Evolutionary conservation across 371 early-diverging fungal species (phyloP), one percentile per base, ranked within the genome.

Genomic region (Mucor saturninus): DNA sequence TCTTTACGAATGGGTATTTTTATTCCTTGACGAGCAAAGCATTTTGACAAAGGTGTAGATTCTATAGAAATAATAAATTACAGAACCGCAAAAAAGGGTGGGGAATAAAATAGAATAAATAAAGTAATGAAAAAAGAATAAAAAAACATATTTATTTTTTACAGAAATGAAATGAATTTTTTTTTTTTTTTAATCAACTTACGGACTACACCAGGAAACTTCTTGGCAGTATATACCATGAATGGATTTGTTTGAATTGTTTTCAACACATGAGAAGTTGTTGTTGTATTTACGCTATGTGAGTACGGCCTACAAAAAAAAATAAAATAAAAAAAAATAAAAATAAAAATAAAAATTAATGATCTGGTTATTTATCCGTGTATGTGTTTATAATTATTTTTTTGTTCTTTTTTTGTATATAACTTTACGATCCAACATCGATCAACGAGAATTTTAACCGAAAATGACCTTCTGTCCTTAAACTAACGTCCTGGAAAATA

Each of bases 401-500:
- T 46, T 46, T 6, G 1, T 26, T 5, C 8, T 46, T 21, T 46
- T 14, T 28, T n/a, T 32, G n/a, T 32, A 62, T 77, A 8, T 35
- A 6, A 35, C 35, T 35, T 76, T 82, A 83, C 83, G 74, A 71
- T 53, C 77, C 79, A 32, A 83, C 65, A 54, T 82, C 56, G 6
- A 77, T 64, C 28, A 92, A 75, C 3, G 85, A 79, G 63, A 90
- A 90, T 56, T 77, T 77, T 4, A 92, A 74, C 5, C 85, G 79
- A 74, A 84, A 92, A 0, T 68, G 59, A 4, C 92, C 92, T 64
- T 87, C 86, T 10, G 83, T 84, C 40, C 92, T 75, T 28, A 92
- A 79, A 49, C 86, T 86, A 8, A 92, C 62, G 45, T 92, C 92
- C 59, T 85, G 88, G 67, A 92, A 92, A 45, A 90, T 74, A 66